Conservation (phyloP, 2,329 filamentous ascomycete genomes). For the Penicillium sp. region DNA sequence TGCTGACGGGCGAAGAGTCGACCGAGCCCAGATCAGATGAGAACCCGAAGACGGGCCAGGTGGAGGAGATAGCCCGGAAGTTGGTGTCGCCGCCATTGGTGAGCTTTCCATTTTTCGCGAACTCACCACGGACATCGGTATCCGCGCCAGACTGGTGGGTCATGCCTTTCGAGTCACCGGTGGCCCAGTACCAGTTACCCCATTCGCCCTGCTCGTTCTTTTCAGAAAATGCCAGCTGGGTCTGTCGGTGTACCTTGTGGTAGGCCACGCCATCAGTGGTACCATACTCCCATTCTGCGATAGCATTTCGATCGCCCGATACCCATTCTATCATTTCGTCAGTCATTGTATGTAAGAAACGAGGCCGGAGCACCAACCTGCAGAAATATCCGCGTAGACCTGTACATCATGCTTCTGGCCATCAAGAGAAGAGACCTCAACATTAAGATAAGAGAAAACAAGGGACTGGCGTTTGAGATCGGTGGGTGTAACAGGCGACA, state of each 20-base stretch:
- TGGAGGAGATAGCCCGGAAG: conserved; percentile 51
- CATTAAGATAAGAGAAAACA: conserved; percentile 68
- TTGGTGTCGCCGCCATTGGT: conserved; percentile 49
- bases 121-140: conserved; percentile 49
- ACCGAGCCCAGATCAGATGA: conserved; percentile 52
- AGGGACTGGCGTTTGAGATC: conserved; percentile 68
- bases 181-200: conserved; percentile 57
- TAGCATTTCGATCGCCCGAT: conserved; percentile 58
- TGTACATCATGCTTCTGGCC: conserved; percentile 63
- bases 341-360: conserved; percentile 1
- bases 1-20: conserved; percentile 33
- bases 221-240: conserved; percentile 51
- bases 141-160: conserved; percentile 52
- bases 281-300: conserved; percentile 64
- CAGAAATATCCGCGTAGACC: conserved; percentile 71
- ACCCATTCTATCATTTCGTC: conserved; percentile 62
- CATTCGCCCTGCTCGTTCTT: conserved; percentile 52
- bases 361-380: conserved; percentile 49
- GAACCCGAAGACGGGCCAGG: conserved; percentile 57
- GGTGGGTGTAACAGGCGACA: conserved; percentile 67
- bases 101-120: conserved; percentile 47
- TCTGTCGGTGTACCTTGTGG: conserved; percentile 56
- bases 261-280: conserved; percentile 57
- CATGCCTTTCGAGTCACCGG: conserved; percentile 42
- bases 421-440: conserved; percentile 63